A percentile compares a stretch with the other conserved stretches of the same genome.
Evolutionary conservation across 139 green algal species (phyloP).

Genomic region (Prasinococcaceae sp.): DNA sequence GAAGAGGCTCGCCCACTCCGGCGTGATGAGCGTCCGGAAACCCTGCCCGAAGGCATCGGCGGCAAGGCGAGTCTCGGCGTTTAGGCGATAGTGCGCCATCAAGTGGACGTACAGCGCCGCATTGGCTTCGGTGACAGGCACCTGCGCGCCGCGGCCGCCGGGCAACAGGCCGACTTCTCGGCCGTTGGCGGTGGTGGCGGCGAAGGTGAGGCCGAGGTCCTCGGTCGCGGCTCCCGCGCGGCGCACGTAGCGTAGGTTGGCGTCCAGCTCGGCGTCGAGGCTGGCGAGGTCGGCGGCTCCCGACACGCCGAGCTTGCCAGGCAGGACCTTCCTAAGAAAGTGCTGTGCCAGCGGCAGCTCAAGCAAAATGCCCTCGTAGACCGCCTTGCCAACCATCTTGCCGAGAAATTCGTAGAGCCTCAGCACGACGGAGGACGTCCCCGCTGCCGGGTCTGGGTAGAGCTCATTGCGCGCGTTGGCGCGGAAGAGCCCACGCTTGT

Average conservation of each 20-base stretch:
- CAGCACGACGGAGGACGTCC: constrained; percentile 30
- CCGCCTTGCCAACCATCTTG: constrained; percentile 32
- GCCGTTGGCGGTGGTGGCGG: no score
- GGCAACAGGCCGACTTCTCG: no score
- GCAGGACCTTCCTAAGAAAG: constrained; percentile 68
- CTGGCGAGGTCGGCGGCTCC: constrained; percentile 53
- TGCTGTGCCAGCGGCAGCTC: constrained; percentile 73
- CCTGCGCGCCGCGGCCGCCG: constrained; percentile 39
- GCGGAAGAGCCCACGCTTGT: no score
- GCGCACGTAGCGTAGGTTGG: no score
- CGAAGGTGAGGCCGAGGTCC: no score
- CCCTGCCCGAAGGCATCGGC: constrained; percentile 30
- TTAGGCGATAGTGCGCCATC: constrained; percentile 70
- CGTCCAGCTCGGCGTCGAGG: constrained; percentile 74
- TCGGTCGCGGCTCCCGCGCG: no score
- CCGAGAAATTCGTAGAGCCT: constrained; percentile 63
- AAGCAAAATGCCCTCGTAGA: constrained; percentile 77
- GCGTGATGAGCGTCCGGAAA: constrained; percentile 34
- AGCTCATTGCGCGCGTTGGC: no score
- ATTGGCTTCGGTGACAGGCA: constrained; percentile 62
- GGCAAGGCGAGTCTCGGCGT: constrained; percentile 18
- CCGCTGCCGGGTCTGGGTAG: constrained; percentile 63
- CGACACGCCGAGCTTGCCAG: no score
- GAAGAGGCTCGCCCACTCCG: constrained; percentile 57
- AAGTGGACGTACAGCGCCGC: constrained; percentile 68